Evolutionary conservation across 495 filamentous ascomycete genomes (phyloP), one percentile per base, ranked within the genome.

Genomic region (Xylaria palmicola): DNA sequence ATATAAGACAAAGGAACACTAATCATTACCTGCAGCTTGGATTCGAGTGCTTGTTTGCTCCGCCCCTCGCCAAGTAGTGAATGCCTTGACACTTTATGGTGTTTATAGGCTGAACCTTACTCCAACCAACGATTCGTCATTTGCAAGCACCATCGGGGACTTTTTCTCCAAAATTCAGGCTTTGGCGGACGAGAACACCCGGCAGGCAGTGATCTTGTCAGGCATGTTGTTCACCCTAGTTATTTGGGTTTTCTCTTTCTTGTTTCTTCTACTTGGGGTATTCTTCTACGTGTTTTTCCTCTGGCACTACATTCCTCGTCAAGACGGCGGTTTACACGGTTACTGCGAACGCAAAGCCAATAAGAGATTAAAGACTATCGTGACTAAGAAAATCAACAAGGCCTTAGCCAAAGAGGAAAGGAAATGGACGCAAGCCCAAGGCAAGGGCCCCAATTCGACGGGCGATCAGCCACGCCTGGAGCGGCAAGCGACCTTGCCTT

Each of bases 341-440:
- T 98, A 95, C 75, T 97, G 93, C 70, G 86, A 90, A 59, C 85
- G 92, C 15, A 96, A 97, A 77, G 86, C 96, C 70, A 92, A 95
- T 68, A 85, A 80, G 43, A 81, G 92, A 56, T 78, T 98, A 63
- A 87, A 85, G 58, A 81, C 85, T 51, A 94, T 98, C 62, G 92
- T 97, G 4, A 79, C 81, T 15, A 79, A 76, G 60, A 97, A 93
- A 74, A 87, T 95, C 66, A 88, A 90, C 70, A 93, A 92, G 73
- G 93, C 91, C 0, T 71, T 98, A 45, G 86, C 85, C 32, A 90
- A 91, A 60, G 89, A 93, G 20, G 82, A 88, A 56, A 67, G 69
- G 19, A 85, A 72, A 68, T 79, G 74, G 64, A 83, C 72, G 56
- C 81, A 77, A 70, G 85, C 83, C 50, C 83, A 86, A 60, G 77